Percentiles rank a stretch among this genome's conserved stretches.
Conservation (phyloP, 495 filamentous ascomycete species). For the Extremus antarcticus region DNA sequence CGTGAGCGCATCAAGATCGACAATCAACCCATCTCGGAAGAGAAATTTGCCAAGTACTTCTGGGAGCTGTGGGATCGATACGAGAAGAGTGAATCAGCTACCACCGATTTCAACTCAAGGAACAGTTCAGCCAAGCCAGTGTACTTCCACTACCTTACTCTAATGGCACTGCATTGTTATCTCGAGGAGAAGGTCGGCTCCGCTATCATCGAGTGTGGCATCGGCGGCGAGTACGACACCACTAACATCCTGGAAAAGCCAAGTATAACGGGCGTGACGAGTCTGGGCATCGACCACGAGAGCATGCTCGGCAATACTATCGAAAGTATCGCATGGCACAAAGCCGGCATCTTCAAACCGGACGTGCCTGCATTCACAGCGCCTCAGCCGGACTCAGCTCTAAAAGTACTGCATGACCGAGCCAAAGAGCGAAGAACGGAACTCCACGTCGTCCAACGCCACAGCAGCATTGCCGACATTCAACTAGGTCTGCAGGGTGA, state of each 20-base stretch:
- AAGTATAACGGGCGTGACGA: slow-evolving; percentile 64
- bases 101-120: slow-evolving; percentile 27
- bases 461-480: slow-evolving; percentile 54
- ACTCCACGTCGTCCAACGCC: slow-evolving; percentile 49
- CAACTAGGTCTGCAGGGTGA: slow-evolving; percentile 63
- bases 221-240: slow-evolving; percentile 86
- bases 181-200: slow-evolving; percentile 67
- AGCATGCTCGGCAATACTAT: slow-evolving; percentile 70
- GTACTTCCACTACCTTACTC: slow-evolving; percentile 82
- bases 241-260: slow-evolving; percentile 81
- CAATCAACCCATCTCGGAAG: slow-evolving; percentile 60
- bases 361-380: slow-evolving; percentile 61
- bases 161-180: slow-evolving; percentile 85
- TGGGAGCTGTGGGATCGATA: slow-evolving; percentile 82
- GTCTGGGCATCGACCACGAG: slow-evolving; percentile 83
- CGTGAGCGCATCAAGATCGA: slow-evolving; percentile 83
- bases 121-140: slow-evolving; percentile 50
- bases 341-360: slow-evolving; percentile 80
- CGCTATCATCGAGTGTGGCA: slow-evolving; percentile 84
- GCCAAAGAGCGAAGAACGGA: slow-evolving; percentile 55
- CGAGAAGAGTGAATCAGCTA: slow-evolving; percentile 33
- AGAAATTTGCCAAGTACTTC: slow-evolving; percentile 71
- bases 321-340: slow-evolving; percentile 94
- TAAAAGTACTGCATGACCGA: slow-evolving; percentile 57
- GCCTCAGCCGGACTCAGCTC: slow-evolving; percentile 54